Evolutionary conservation across 1,139 yeast species (phyloP), one percentile per base, ranked within the genome.

Genomic region (Yamadazyma dendronema): DNA sequence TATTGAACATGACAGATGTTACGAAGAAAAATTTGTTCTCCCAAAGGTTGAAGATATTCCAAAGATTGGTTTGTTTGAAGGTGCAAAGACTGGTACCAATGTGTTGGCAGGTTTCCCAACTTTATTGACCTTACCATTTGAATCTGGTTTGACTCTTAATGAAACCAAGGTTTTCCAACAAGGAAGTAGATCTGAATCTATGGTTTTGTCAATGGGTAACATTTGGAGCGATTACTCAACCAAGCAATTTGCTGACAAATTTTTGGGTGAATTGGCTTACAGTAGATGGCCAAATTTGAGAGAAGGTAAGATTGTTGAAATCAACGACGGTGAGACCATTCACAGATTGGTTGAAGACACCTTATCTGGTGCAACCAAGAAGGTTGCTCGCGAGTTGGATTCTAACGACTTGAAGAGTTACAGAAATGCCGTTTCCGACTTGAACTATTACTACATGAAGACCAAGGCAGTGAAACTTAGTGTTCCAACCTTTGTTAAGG

Each of bases 61-160:
- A 6, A 67, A 69, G 32, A 73, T 74, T 43, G 95, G 92, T 3
- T 68, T 89, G 40, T 65, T 78, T 34, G 72, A 75, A 24, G 85
- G 86, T 40, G 95, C 89, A 9, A 70, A 75, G 44, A 63, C 75
- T 3, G 97, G 97, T 32, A 67, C 65, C 21, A 73, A 82, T 4
- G 67, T 86, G 36, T 66, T 85, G 40, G 95, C 96, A 12, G 97
- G 97, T 2, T 92, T 94, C 74, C 98, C 98, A 38, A 72, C 92
- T 12, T 69, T 92, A 52, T 63, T 76, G 34, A 77, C 94, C 0
- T 62, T 92, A 33, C 83, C 90, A 4, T 84, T 81, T 53, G 61
- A 70, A 0, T 54, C 62, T 12, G 56, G 63, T 30, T 62, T 85
- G 45, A 77, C 72, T 37, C 64, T 68, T 40, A 82, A 80, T 42